These are phyloP conservation scores for Cairneyella variabilis DNA, from an alignment of 495 filamentous ascomycete genomes.

Conservation along the genomic window DNA sequence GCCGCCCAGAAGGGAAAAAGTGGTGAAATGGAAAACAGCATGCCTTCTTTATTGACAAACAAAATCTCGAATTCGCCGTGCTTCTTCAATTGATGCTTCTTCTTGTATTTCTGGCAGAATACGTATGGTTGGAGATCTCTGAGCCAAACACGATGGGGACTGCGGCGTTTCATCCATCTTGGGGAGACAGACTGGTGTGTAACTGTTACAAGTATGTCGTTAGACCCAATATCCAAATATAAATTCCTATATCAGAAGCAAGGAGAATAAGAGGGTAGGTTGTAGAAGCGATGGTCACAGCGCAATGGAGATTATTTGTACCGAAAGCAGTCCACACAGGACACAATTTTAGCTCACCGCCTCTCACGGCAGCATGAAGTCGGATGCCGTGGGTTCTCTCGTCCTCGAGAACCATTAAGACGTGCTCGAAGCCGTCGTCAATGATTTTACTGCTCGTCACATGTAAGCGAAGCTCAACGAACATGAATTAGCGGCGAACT, in stretches of 20 bases:
- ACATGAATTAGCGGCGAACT: too few relatives aligned
- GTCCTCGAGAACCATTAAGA: slow-evolving; percentile 69
- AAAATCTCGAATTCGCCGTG: slow-evolving; percentile 24
- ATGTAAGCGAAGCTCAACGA: not conserved
- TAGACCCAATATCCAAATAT: not conserved
- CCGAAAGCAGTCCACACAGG: slow-evolving; percentile 76
- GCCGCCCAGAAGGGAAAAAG: not conserved
- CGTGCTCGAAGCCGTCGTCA: slow-evolving; percentile 67
- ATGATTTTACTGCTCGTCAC: slow-evolving; percentile 62
- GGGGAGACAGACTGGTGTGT: slow-evolving; percentile 53
- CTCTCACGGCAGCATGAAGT: slow-evolving; percentile 47
- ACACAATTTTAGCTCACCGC: slow-evolving; percentile 44
- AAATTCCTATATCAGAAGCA: not conserved
- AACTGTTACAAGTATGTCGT: slow-evolving; percentile 34
- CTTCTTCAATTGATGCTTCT: slow-evolving; percentile 19
- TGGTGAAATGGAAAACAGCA: not conserved
- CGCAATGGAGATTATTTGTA: slow-evolving; percentile 24
- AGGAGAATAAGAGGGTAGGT: not conserved
- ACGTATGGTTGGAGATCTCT: slow-evolving; percentile 58
- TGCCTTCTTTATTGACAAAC: slow-evolving; percentile 20
- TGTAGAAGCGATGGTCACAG: not conserved
- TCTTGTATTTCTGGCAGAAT: slow-evolving; percentile 56
- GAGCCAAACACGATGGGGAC: slow-evolving; percentile 52
- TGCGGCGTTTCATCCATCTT: slow-evolving; percentile 52
- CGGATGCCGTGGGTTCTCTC: slow-evolving; percentile 55